Evolutionary conservation across 495 filamentous ascomycete species (phyloP).

Genomic region (Talaromyces thailandensis): DNA sequence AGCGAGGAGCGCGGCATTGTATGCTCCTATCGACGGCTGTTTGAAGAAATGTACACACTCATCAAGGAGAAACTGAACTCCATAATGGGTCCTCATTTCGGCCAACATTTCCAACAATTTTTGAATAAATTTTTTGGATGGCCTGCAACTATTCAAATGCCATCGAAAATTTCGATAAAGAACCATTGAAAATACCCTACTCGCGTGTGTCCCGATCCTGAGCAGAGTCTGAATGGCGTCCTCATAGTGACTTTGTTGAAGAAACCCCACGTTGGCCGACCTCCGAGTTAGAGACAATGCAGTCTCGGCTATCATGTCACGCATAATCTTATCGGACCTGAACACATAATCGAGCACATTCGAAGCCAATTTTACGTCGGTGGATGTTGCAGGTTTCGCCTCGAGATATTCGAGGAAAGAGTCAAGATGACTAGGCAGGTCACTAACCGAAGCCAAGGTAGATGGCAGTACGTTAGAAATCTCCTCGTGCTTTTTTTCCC

Average conservation of each 20-base stretch:
- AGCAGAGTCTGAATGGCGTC: constrained; percentile 20
- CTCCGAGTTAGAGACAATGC: constrained; percentile 21
- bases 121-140: constrained; percentile 14
- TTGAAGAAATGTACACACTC: constrained; percentile 30
- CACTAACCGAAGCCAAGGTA: neutral
- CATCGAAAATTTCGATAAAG: constrained; percentile 34
- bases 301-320: constrained; percentile 15
- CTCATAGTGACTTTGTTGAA: constrained; percentile 18
- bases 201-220: constrained; percentile 12
- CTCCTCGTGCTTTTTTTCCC: constrained; percentile 4
- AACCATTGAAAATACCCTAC: constrained; percentile 21
- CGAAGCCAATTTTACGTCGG: constrained; percentile 10
- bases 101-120: constrained; percentile 15
- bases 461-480: neutral
- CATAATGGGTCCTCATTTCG: constrained; percentile 19
- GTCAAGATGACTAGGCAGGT: constrained; percentile 11
- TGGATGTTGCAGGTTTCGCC: neutral
- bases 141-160: constrained; percentile 14
- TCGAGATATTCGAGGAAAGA: constrained; percentile 2
- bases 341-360: constrained; percentile 17
- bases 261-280: constrained; percentile 14
- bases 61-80: constrained; percentile 43
- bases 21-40: constrained; percentile 19
- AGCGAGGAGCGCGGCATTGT: constrained; percentile 20
- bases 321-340: constrained; percentile 11